A percentile compares a stretch with the other conserved stretches of the same genome.
phyloP scores from a whole-genome alignment of 164 flowering plant genomes.

The Amborella trichopoda region DNA sequence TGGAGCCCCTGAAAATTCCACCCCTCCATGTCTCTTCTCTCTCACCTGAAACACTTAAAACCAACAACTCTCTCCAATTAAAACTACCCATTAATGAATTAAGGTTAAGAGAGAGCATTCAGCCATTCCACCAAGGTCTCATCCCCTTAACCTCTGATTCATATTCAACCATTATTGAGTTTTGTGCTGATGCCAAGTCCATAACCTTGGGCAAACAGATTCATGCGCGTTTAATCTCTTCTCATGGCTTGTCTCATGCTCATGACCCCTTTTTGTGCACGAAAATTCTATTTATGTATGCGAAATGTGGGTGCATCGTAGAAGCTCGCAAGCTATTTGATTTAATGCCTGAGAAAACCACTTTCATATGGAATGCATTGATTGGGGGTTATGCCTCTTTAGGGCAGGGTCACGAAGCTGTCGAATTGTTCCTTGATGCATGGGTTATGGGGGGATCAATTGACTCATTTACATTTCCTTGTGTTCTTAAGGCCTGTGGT shows the following conservation, averaged over 20 bases:
- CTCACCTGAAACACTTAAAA: no score
- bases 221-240: conserved; percentile 49
- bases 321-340: conserved; percentile 54
- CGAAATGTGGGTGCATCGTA: conserved; percentile 42
- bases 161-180: no score
- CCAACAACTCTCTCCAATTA: no score
- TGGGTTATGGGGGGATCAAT: conserved; percentile 23
- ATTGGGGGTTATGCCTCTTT: conserved; percentile 55
- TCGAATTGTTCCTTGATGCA: conserved; percentile 50
- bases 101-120: no score
- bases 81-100: no score
- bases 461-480: conserved; percentile 60
- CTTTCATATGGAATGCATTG: conserved; percentile 82
- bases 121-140: no score
- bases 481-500: conserved; percentile 58
- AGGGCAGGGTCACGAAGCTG: conserved; percentile 31
- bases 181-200: no score
- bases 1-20: no score
- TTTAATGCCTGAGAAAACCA: conserved; percentile 41
- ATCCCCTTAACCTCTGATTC: no score
- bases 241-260: conserved; percentile 5
- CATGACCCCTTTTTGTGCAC: conserved; percentile 45
- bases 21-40: no score
- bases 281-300: conserved; percentile 66
- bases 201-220: conserved; percentile 67